Conservation (phyloP, 2,329 filamentous ascomycete species). For the Tolypocladium amazonense region DNA sequence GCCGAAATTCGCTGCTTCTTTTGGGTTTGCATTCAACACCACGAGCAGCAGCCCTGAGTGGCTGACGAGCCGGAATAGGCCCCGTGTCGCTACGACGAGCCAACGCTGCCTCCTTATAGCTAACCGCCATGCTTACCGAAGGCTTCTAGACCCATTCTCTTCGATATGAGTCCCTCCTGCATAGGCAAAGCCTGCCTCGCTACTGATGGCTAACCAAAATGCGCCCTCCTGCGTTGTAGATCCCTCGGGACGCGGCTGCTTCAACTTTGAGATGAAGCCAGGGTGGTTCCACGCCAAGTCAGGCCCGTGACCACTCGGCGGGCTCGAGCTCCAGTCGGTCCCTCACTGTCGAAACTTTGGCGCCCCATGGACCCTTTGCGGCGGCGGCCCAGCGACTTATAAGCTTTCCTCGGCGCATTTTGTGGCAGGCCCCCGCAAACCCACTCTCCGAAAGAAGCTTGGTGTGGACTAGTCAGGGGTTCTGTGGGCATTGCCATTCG, state of each 20-base stretch:
- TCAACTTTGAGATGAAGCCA: neutral
- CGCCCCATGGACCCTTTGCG: neutral
- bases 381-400: neutral
- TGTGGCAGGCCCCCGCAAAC: neutral
- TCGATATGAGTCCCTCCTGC: neutral
- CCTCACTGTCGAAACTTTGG: neutral
- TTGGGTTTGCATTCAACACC: neutral
- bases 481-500: neutral
- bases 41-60: no score
- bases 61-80: neutral
- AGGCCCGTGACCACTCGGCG: neutral
- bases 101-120: neutral
- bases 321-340: neutral
- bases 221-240: neutral
- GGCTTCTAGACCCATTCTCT: neutral
- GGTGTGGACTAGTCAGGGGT: slow-evolving; percentile 1
- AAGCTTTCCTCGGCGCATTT: neutral
- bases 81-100: neutral
- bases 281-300: neutral
- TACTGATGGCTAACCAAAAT: neutral
- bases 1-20: neutral
- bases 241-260: neutral
- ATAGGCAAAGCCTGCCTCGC: neutral
- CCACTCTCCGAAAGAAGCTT: neutral
- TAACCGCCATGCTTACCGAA: neutral